Percentiles rank a stretch among this genome's conserved stretches.
phyloP scores from a whole-genome alignment of 768 basidiomycete species.

The Clitopilus hobsonii region DNA sequence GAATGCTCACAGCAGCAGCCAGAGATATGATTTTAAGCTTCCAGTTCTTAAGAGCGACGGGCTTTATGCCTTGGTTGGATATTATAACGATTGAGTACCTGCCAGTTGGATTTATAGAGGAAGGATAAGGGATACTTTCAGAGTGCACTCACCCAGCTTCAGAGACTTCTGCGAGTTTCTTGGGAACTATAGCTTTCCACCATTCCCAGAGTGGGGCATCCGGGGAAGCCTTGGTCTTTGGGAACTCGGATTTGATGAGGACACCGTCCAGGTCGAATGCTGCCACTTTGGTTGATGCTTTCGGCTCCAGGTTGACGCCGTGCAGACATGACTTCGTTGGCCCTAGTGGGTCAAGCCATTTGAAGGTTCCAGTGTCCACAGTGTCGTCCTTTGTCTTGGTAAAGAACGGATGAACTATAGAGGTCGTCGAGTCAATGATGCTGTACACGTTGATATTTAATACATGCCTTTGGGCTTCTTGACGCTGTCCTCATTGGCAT shows the following conservation, averaged over 20 bases:
- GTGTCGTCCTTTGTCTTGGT: slow-evolving; percentile 17
- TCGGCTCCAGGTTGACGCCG: slow-evolving; percentile 36
- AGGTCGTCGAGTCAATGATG: neutral
- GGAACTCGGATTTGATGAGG: slow-evolving; percentile 54
- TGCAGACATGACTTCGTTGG: slow-evolving; percentile 35
- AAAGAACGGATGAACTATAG: slow-evolving; percentile 38
- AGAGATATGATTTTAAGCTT: slow-evolving; percentile 72
- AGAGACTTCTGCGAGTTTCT: slow-evolving; percentile 55
- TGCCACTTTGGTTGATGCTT: slow-evolving; percentile 54
- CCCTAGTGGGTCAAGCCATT: slow-evolving; percentile 38
- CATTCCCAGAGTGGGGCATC: slow-evolving; percentile 47
- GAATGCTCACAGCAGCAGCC: slow-evolving; percentile 48
- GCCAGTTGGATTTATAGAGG: neutral
- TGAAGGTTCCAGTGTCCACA: slow-evolving; percentile 19
- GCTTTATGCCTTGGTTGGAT: slow-evolving; percentile 71
- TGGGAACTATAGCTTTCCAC: slow-evolving; percentile 67
- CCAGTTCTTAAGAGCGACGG: slow-evolving; percentile 53
- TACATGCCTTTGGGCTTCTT: slow-evolving; percentile 7
- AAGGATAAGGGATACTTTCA: neutral
- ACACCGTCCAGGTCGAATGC: slow-evolving; percentile 89
- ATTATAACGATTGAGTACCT: slow-evolving; percentile 74
- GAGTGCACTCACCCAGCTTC: slow-evolving; percentile 49
- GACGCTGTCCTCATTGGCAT: neutral
- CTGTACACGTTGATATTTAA: slow-evolving; percentile 8
- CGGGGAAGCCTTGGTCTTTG: slow-evolving; percentile 26